These are phyloP conservation scores for Phytophthora citricola DNA, from an alignment of 352 stramenopile genomes.

Conservation along the genomic window DNA sequence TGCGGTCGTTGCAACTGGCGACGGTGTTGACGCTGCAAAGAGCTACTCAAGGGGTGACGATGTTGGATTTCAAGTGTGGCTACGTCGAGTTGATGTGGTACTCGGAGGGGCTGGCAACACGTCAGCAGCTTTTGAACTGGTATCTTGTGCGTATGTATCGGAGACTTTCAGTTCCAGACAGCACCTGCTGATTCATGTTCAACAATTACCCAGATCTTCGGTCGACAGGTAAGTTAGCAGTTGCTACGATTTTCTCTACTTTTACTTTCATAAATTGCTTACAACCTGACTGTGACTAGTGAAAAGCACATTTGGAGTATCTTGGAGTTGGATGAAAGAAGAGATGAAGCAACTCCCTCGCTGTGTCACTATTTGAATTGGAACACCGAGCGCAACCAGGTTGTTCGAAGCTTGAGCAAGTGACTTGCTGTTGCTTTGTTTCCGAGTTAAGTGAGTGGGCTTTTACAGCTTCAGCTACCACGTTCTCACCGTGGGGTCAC, in stretches of 20 bases:
- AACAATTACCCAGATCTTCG: constrained; percentile 3
- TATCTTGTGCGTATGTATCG: constrained; percentile 40
- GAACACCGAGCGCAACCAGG: neutral
- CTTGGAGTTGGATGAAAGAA: constrained; percentile 14
- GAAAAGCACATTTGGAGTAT: constrained; percentile 30
- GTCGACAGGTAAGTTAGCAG: constrained; percentile 14
- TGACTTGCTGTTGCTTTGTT: constrained; percentile 44
- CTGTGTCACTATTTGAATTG: constrained; percentile 30
- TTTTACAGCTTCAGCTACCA: constrained; percentile 12
- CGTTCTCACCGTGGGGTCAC: constrained; percentile 15
- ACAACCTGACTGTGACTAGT: constrained; percentile 4
- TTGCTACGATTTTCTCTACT: neutral
- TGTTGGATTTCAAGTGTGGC: constrained; percentile 37
- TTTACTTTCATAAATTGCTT: constrained; percentile 6
- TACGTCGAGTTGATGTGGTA: constrained; percentile 29
- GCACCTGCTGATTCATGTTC: constrained; percentile 40
- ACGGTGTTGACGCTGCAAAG: constrained; percentile 36
- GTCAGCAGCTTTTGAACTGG: constrained; percentile 13
- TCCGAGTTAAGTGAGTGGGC: constrained; percentile 27
- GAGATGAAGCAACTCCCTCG: neutral
- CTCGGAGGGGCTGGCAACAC: constrained; percentile 1
- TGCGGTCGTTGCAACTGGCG: constrained; percentile 16
- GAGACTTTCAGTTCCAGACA: constrained; percentile 20
- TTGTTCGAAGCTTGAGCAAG: constrained; percentile 16
- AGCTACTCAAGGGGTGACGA: constrained; percentile 1